Base-by-base conservation (phyloP, 495 filamentous ascomycete genomes). In the Tricharina praecox region DNA sequence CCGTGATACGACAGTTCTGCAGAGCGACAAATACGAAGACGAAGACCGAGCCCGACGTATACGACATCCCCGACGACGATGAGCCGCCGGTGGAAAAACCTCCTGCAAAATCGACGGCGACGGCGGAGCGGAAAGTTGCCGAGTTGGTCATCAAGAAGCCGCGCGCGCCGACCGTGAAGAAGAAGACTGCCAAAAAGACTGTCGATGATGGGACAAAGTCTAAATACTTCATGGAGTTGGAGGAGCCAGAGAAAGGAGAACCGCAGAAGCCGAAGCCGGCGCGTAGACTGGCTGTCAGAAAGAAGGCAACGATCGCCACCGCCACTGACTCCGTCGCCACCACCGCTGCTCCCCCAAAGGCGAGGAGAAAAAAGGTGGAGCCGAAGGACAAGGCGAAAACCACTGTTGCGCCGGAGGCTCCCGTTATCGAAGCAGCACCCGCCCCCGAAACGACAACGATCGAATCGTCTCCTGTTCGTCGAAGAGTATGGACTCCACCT, bases 401-500 rank as follows among this genome's bases (percentile, higher is more conserved):
- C 1, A 18, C 38, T 23, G 45, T 20, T 13, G 45, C 19, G 9
- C 20, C 35, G 3, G 45, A 19, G 19, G 10, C 10, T 3, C 19
- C n/a, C 34, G 28, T 32, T 32, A 32, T 32, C 7, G 15, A 9
- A 18, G 34, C 34, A 37, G 34, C 15, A 18, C 18, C 34, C 39
- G 8, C 39, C 21, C 4, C 39, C 10, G 24, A 5, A 10, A 16
- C 10, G 20, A 8, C 5, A 5, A 5, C 15, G 7, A 5, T 21
- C 19, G 5, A 8, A 16, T 16, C 39, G 16, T 43, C 20, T 21
- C 20, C 39, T 5, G 18, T 16, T 9, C 11, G 8, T 37, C 34
- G 41, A 19, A 20, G 54, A 7, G 45, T 53, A 48, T 58, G 55
- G 55, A 53, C n/a, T n/a, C n/a, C 54, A 20, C 55, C 54, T n/a